Conservation (phyloP, 306 rosid species). For the Cucurbita ficifolia region DNA sequence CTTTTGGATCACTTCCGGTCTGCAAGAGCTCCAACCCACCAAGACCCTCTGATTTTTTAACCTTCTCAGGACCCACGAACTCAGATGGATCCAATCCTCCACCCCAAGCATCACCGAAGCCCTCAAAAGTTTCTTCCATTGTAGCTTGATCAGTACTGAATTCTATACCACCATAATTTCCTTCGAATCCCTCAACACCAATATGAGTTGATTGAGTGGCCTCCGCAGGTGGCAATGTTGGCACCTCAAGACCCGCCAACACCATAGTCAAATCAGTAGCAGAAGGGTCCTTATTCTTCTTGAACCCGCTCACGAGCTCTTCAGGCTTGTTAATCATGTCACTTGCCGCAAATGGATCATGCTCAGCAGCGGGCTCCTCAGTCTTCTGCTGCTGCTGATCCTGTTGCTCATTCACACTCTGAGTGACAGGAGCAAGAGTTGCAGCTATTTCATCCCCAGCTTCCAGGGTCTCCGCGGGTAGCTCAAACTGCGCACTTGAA, state of each 20-base stretch:
- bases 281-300: constrained; percentile 66
- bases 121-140: constrained; percentile 74
- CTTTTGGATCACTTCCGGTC: constrained; percentile 46
- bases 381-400: constrained; percentile 33
- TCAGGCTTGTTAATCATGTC: constrained; percentile 69
- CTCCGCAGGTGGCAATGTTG: constrained; percentile 75
- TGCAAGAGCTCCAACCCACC: constrained; percentile 92
- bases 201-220: constrained; percentile 85
- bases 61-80: constrained; percentile 54
- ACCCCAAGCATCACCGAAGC: constrained; percentile 86
- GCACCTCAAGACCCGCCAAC: constrained; percentile 76
- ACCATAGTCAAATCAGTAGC: constrained; percentile 64
- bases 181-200: constrained; percentile 93
- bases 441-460: constrained; percentile 68
- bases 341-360: constrained; percentile 89
- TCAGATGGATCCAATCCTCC: constrained; percentile 93
- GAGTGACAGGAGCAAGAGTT: constrained; percentile 36
- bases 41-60: constrained; percentile 52
- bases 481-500: constrained; percentile 35
- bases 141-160: constrained; percentile 64
- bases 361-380: constrained; percentile 43
- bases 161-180: constrained; percentile 89
- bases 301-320: constrained; percentile 67
- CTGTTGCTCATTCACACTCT: constrained; percentile 27
- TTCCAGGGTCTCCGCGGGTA: constrained; percentile 65